These are phyloP conservation scores for Diplodia mutila DNA, from an alignment of 2,329 filamentous ascomycete genomes.

Conservation along the genomic window DNA sequence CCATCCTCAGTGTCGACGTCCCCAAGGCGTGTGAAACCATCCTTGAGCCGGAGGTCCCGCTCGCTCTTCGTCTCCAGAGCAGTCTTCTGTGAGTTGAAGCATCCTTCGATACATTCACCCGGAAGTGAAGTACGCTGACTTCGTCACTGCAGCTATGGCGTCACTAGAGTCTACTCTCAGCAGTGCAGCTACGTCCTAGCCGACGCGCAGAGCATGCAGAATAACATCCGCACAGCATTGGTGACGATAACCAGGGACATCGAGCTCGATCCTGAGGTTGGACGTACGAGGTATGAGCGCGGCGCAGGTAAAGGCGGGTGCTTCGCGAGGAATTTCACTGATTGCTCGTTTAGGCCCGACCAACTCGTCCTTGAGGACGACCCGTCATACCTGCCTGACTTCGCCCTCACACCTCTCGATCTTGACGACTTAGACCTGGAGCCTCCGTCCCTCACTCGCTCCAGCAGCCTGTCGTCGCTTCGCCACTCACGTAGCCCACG, in stretches of 20 bases:
- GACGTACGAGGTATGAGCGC: slow-evolving; percentile 68
- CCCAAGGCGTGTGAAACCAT: slow-evolving; percentile 88
- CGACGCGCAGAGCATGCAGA: slow-evolving; percentile 76
- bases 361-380: slow-evolving; percentile 82
- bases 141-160: slow-evolving; percentile 55
- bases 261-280: slow-evolving; percentile 70
- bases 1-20: slow-evolving; percentile 86
- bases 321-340: not conserved
- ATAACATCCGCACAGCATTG: slow-evolving; percentile 71
- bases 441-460: slow-evolving; percentile 36
- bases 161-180: slow-evolving; percentile 82
- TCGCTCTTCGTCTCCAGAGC: slow-evolving; percentile 87
- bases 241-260: slow-evolving; percentile 57
- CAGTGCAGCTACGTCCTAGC: slow-evolving; percentile 85
- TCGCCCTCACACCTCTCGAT: slow-evolving; percentile 63
- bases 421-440: slow-evolving; percentile 55
- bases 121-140: not conserved
- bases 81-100: slow-evolving; percentile 69
- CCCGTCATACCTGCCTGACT: slow-evolving; percentile 74
- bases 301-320: not conserved
- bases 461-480: slow-evolving; percentile 8
- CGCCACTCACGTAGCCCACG: not conserved
- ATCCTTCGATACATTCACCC: not conserved
- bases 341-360: slow-evolving; percentile 60
- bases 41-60: slow-evolving; percentile 78